Conservation (phyloP, 2,329 filamentous ascomycete species). For the Trichoderma asperellum region DNA sequence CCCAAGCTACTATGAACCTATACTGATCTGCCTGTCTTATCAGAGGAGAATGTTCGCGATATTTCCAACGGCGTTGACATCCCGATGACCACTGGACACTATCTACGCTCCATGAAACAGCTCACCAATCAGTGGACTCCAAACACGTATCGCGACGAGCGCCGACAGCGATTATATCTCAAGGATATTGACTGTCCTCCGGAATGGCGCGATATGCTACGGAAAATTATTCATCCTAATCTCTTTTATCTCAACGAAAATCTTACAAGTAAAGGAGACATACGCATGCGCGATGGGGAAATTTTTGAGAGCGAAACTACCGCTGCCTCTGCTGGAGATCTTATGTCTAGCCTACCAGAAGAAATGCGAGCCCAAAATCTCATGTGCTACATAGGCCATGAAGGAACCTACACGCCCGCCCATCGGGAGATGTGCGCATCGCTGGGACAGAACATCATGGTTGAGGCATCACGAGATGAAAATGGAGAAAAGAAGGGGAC, state of each 20-base stretch:
- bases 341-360: conserved; percentile 89
- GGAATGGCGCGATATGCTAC: conserved; percentile 81
- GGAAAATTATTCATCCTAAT: conserved; percentile 75
- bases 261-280: conserved; percentile 50
- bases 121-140: conserved; percentile 81
- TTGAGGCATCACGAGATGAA: conserved; percentile 77
- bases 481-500: conserved; percentile 81
- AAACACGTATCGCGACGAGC: conserved; percentile 76
- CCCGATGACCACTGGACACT: conserved; percentile 86
- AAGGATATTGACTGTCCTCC: conserved; percentile 96
- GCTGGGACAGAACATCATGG: conserved; percentile 97
- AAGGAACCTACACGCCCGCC: conserved; percentile 93
- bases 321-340: conserved; percentile 76
- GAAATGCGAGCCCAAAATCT: conserved; percentile 93
- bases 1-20: background rate
- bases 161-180: conserved; percentile 84
- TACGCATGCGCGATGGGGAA: conserved; percentile 43
- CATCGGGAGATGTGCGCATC: conserved; percentile 98
- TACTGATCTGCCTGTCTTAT: conserved; percentile 32
- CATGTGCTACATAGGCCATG: conserved; percentile 98
- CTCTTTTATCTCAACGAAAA: conserved; percentile 90
- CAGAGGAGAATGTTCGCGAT: conserved; percentile 84
- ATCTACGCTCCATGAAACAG: conserved; percentile 82
- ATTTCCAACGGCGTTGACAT: conserved; percentile 73
- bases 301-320: conserved; percentile 56